Conservation (phyloP, 176 grass and related monocot species). For the Oryza brachyantha region DNA sequence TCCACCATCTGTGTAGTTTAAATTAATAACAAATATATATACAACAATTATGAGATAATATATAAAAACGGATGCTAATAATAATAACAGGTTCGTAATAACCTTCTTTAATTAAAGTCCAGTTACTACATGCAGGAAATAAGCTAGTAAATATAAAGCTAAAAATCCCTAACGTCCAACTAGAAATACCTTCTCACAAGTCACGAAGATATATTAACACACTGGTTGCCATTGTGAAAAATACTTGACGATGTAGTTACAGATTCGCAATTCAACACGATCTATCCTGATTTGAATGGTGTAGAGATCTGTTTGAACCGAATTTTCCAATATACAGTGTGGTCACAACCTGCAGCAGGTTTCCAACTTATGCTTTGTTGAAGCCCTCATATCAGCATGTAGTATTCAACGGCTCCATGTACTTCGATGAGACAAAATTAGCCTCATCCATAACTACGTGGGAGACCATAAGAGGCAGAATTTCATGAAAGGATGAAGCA, state of each 20-base stretch:
- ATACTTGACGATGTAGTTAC: background rate
- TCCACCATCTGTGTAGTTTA: no score
- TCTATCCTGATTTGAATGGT: background rate
- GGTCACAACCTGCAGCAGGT: background rate
- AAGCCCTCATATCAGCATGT: background rate
- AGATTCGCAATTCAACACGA: background rate
- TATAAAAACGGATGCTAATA: no score
- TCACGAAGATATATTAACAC: background rate
- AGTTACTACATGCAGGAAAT: no score
- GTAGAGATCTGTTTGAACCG: background rate
- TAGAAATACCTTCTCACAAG: background rate
- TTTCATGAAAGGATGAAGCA: conserved; percentile 2
- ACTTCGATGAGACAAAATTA: background rate
- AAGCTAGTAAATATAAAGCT: background rate
- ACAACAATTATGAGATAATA: no score
- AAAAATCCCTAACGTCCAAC: background rate
- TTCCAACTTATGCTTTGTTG: background rate
- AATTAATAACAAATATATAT: no score
- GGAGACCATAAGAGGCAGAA: background rate
- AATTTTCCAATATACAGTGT: background rate
- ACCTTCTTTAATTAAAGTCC: no score
- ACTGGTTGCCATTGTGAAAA: background rate
- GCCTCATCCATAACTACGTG: background rate
- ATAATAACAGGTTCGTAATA: no score
- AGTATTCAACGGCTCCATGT: background rate